Percentiles rank a stretch among this genome's conserved stretches.
Conservation (phyloP, 139 green algal genomes). For the Desmodesmus armatus region DNA sequence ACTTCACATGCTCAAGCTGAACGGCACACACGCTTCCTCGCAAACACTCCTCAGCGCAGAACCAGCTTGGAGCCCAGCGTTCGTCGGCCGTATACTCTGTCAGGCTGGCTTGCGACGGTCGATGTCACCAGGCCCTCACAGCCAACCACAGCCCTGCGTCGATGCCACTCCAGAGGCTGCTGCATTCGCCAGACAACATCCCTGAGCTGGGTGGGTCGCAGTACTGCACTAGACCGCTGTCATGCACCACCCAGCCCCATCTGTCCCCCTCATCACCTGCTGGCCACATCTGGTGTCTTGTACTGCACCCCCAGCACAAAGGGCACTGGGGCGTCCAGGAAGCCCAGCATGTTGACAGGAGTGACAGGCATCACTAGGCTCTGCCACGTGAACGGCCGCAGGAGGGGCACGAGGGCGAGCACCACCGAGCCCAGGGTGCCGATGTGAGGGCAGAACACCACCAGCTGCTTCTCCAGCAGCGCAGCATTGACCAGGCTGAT, state of each 20-base stretch:
- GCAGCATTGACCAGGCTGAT: conserved; percentile 77
- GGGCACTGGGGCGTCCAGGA: conserved; percentile 84
- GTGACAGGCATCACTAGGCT: conserved; percentile 88
- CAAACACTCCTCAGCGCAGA: no score
- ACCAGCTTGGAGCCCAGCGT: no score
- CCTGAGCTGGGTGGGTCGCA: no score
- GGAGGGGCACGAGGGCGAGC: conserved; percentile 84
- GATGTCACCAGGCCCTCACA: no score
- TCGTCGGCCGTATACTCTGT: no score
- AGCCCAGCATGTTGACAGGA: conserved; percentile 67
- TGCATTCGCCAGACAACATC: no score
- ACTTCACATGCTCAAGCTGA: background rate
- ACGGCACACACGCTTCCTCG: no score
- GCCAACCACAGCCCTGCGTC: no score
- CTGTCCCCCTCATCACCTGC: conserved; percentile 44
- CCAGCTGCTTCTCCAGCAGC: conserved; percentile 91
- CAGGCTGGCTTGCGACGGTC: no score
- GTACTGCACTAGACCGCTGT: background rate
- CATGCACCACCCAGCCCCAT: background rate
- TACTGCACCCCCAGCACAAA: conserved; percentile 90
- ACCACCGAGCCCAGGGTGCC: conserved; percentile 76
- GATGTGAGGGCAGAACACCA: conserved; percentile 91
- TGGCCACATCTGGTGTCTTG: conserved; percentile 88
- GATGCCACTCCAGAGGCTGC: no score
- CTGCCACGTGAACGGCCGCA: conserved; percentile 91